These are phyloP conservation scores for Lolium multiflorum DNA, from an alignment of 176 grass and related monocot genomes.

Conservation along the genomic window DNA sequence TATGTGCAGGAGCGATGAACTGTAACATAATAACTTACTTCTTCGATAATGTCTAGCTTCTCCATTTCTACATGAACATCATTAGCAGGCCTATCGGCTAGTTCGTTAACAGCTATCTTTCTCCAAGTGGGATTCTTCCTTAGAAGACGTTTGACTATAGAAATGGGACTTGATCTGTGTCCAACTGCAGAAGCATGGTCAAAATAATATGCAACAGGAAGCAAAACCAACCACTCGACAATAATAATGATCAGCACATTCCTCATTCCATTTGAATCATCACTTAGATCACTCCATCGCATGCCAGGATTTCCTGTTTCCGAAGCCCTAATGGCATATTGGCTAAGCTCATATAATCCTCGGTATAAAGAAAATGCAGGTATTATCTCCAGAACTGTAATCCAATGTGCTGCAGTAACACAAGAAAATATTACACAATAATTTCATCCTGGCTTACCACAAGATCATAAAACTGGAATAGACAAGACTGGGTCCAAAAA, in stretches of 20 bases:
- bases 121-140: conserved; percentile 44
- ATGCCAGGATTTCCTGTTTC: conserved; percentile 68
- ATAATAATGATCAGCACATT: conserved; percentile 78
- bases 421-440: conserved; percentile 2
- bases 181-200: conserved; percentile 64
- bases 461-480: background rate
- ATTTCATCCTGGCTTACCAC: background rate
- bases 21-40: conserved; percentile 52
- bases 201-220: conserved; percentile 78
- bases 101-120: conserved; percentile 47
- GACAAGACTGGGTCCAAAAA: conserved; percentile 1
- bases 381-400: conserved; percentile 88
- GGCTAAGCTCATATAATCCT: conserved; percentile 76
- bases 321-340: conserved; percentile 70
- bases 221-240: conserved; percentile 78
- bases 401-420: conserved; percentile 63
- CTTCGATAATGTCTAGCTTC: conserved; percentile 69
- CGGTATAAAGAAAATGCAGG: conserved; percentile 91
- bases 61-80: conserved; percentile 69
- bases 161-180: conserved; percentile 44
- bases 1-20: background rate
- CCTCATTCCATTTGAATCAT: conserved; percentile 76
- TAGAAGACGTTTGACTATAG: conserved; percentile 48
- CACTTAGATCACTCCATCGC: conserved; percentile 78
- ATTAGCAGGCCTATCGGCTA: conserved; percentile 15